Evolutionary conservation across 352 stramenopile genomes (phyloP).

Genomic region (Albugo candida): DNA sequence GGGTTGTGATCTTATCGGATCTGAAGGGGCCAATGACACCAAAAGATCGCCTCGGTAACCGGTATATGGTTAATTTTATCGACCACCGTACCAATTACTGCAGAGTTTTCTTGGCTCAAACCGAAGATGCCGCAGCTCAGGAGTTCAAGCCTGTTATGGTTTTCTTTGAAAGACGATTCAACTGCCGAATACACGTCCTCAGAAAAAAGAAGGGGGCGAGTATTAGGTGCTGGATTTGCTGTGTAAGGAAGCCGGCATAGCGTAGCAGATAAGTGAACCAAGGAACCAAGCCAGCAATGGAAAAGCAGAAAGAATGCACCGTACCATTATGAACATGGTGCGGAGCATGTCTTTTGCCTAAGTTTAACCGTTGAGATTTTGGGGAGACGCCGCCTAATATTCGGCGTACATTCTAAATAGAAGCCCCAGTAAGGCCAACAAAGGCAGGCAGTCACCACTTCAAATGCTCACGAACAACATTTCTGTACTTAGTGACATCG

Average conservation of each 20-base stretch:
- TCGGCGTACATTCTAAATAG: neutral
- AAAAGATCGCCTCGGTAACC: constrained; percentile 1
- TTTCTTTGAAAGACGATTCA: constrained; percentile 1
- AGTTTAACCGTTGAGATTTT: constrained; percentile 2
- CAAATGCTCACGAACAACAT: neutral
- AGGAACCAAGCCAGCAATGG: neutral
- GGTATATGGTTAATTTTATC: constrained; percentile 1
- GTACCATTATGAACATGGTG: neutral
- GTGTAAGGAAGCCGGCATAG: neutral
- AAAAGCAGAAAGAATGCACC: neutral
- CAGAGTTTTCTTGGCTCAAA: neutral
- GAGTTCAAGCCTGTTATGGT: neutral
- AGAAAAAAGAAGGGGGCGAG: neutral
- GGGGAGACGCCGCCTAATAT: constrained; percentile 3
- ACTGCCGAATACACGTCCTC: constrained; percentile 1
- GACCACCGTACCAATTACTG: constrained; percentile 2
- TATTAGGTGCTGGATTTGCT: neutral
- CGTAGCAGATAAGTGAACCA: neutral
- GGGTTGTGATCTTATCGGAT: neutral
- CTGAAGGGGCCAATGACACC: neutral
- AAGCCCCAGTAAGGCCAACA: neutral
- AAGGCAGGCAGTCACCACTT: neutral
- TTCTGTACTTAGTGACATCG: neutral
- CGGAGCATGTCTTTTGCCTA: constrained; percentile 4
- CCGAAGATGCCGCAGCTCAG: neutral